These are phyloP conservation scores for Tylopilus rubrobrunneus DNA, from an alignment of 768 basidiomycete genomes.

Conservation along the genomic window DNA sequence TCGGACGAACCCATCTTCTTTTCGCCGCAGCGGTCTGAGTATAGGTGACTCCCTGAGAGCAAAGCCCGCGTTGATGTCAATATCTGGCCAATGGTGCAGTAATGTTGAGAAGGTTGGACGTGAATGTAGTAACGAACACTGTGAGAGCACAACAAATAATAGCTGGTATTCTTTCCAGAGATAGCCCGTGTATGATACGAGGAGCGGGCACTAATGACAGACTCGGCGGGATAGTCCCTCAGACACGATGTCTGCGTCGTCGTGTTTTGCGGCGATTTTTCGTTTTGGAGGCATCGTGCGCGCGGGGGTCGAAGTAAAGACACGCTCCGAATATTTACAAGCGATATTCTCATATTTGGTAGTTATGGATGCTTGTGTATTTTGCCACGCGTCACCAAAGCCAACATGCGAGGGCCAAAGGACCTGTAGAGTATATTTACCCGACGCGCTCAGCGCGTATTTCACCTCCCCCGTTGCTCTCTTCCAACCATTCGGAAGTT, in stretches of 20 bases:
- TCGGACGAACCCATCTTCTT: too few relatives aligned
- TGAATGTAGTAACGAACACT: neutral
- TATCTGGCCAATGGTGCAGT: too few relatives aligned
- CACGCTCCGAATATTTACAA: too few relatives aligned
- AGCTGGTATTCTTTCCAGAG: slow-evolving; percentile 70
- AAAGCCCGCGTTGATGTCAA: too few relatives aligned
- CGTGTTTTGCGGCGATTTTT: slow-evolving; percentile 30
- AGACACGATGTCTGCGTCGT: slow-evolving; percentile 31
- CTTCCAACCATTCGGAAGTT: too few relatives aligned
- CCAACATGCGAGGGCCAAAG: neutral
- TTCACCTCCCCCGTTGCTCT: too few relatives aligned
- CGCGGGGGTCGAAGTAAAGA: too few relatives aligned
- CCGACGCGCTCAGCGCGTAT: neutral
- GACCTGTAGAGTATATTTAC: neutral
- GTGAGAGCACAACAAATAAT: slow-evolving; percentile 63
- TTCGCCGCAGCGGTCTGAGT: too few relatives aligned
- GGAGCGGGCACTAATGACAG: slow-evolving; percentile 51
- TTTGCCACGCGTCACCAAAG: neutral
- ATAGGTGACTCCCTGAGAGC: too few relatives aligned
- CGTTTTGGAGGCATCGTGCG: slow-evolving; percentile 31
- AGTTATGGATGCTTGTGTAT: slow-evolving; percentile 8
- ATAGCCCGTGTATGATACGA: slow-evolving; percentile 77
- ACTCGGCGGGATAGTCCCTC: slow-evolving; percentile 54
- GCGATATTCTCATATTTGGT: slow-evolving; percentile 1
- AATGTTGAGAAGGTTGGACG: slow-evolving; percentile 2